Evolutionary conservation across 2,329 filamentous ascomycete genomes (phyloP).

Genomic region (Sclerotinia sclerotiorum): DNA sequence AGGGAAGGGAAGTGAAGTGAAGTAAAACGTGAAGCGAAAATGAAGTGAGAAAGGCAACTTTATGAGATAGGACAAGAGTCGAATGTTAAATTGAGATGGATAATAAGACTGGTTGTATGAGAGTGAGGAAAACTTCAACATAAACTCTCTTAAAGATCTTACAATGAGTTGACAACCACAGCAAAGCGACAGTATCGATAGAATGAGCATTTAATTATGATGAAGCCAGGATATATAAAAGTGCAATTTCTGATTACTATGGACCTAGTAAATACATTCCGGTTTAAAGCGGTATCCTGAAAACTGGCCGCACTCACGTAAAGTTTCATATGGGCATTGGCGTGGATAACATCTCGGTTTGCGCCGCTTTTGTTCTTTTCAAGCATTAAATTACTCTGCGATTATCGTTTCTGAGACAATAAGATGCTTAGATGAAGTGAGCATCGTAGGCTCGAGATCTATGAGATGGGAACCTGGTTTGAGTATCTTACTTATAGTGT

Average conservation of each 20-base stretch:
- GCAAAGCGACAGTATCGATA: background rate
- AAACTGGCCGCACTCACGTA: background rate
- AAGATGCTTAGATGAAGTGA: background rate
- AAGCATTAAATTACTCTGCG: background rate
- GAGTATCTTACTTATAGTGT: constrained; percentile 7
- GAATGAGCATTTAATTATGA: background rate
- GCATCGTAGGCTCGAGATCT: background rate
- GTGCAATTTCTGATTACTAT: background rate
- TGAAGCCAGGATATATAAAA: background rate
- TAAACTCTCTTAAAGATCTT: background rate
- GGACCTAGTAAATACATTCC: background rate
- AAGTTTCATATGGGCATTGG: too few relatives aligned
- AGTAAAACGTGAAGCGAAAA: background rate
- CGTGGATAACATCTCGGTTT: background rate
- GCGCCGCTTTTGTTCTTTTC: background rate
- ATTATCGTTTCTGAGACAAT: background rate
- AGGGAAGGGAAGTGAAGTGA: background rate
- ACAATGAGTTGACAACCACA: background rate
- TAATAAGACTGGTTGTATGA: background rate
- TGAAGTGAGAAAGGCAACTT: too few relatives aligned
- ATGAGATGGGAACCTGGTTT: background rate
- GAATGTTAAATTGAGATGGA: background rate
- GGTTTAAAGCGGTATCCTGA: background rate
- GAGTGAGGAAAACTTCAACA: background rate
- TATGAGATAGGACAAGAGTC: background rate